These are phyloP conservation scores for Mesembryanthemum crystallinum DNA, from an alignment of 148 eudicot genomes.

Conservation along the genomic window DNA sequence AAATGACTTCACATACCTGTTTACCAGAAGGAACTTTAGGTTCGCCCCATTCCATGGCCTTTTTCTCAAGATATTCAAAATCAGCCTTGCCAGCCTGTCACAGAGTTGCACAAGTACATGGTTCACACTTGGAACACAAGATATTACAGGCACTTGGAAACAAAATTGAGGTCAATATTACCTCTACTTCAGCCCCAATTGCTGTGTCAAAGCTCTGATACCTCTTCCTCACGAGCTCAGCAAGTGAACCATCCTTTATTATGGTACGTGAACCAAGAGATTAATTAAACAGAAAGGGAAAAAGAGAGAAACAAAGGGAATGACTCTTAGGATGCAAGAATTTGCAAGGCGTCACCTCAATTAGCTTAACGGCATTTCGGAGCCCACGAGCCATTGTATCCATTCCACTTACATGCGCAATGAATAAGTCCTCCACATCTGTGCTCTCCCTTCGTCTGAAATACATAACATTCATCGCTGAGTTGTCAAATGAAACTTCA, in stretches of 20 bases:
- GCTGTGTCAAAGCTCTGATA: slow-evolving; percentile 85
- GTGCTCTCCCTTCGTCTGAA: slow-evolving; percentile 97
- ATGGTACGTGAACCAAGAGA: neutral
- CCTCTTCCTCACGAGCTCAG: slow-evolving; percentile 76
- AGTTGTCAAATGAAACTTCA: neutral
- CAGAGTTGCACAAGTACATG: neutral
- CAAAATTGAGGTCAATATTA: slow-evolving; percentile 10
- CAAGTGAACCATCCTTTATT: slow-evolving; percentile 72
- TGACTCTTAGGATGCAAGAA: neutral
- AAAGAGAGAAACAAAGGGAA: neutral
- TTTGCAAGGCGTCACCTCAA: slow-evolving; percentile 52
- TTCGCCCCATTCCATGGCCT: slow-evolving; percentile 92
- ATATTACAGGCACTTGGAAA: neutral
- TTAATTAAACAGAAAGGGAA: neutral
- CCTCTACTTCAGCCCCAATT: slow-evolving; percentile 79
- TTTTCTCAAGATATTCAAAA: slow-evolving; percentile 82
- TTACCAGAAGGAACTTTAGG: slow-evolving; percentile 90
- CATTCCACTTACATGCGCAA: slow-evolving; percentile 94
- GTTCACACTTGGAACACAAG: neutral
- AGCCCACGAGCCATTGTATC: slow-evolving; percentile 98
- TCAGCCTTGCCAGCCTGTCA: slow-evolving; percentile 88
- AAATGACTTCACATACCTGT: slow-evolving; percentile 45
- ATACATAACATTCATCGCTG: slow-evolving; percentile 10
- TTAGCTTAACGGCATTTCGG: slow-evolving; percentile 84
- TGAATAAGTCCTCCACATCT: slow-evolving; percentile 95